These are phyloP conservation scores for Cutaneotrichosporon cavernicola DNA, from an alignment of 1,284 basidiomycete species.

Conservation along the genomic window DNA sequence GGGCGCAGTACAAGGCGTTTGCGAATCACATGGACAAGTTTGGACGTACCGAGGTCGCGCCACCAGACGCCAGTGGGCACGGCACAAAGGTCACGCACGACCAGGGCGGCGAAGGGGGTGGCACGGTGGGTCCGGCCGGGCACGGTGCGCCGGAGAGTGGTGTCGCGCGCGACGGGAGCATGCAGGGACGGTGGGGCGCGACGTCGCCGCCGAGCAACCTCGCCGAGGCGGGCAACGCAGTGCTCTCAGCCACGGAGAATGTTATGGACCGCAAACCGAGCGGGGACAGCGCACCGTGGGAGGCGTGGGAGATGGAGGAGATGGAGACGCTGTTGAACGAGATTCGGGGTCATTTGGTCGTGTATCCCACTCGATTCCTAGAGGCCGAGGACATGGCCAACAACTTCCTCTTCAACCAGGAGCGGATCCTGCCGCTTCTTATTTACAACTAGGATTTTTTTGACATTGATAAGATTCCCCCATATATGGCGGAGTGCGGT, in stretches of 20 bases:
- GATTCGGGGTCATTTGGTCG: constrained; percentile 79
- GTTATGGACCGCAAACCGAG: constrained; percentile 38
- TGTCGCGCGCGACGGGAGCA: not conserved
- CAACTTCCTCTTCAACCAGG: constrained; percentile 84
- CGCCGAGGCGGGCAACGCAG: not conserved
- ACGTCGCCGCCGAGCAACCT: constrained; percentile 10
- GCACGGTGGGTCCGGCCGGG: constrained; percentile 44
- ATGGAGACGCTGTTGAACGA: constrained; percentile 80
- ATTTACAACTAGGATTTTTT: constrained; percentile 49
- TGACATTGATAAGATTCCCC: not conserved
- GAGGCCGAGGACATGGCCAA: constrained; percentile 81
- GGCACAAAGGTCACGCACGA: constrained; percentile 50
- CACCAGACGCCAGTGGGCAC: constrained; percentile 25
- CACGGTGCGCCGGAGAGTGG: constrained; percentile 11
- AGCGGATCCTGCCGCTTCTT: constrained; percentile 60
- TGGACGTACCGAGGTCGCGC: constrained; percentile 35
- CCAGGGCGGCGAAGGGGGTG: constrained; percentile 54
- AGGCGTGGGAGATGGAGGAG: constrained; percentile 76
- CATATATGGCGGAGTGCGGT: no score
- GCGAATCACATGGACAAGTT: constrained; percentile 69
- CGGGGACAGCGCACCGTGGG: constrained; percentile 67
- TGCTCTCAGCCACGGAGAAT: not conserved
- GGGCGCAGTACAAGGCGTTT: constrained; percentile 92
- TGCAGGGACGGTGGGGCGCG: not conserved
- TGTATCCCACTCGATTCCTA: constrained; percentile 77